phyloP scores from a whole-genome alignment of 176 grass and related monocot genomes.

The Stipa capillata region DNA sequence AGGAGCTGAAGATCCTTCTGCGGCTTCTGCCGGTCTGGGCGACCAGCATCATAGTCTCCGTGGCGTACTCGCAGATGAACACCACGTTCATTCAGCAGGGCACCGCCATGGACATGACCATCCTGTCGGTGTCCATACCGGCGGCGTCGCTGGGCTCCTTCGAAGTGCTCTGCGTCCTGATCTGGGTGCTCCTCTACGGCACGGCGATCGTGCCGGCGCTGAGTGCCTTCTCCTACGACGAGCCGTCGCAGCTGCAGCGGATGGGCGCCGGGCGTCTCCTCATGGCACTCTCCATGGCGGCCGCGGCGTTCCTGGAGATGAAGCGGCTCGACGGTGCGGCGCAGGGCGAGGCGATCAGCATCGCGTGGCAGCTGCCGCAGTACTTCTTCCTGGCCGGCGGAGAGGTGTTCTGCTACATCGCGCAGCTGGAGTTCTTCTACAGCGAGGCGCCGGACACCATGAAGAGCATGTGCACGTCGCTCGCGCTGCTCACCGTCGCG shows the following conservation, averaged over 20 bases:
- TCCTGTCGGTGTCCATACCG: constrained; percentile 39
- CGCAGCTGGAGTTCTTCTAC: constrained; percentile 84
- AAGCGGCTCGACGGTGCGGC: constrained; percentile 26
- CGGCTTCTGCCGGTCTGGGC: constrained; percentile 21
- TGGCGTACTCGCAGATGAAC: constrained; percentile 56
- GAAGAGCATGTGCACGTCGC: constrained; percentile 77
- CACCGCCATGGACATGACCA: constrained; percentile 39
- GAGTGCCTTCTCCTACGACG: neutral
- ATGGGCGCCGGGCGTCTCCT: constrained; percentile 49
- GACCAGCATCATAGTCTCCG: constrained; percentile 45
- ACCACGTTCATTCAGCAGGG: constrained; percentile 80
- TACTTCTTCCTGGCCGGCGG: constrained; percentile 51
- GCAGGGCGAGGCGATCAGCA: constrained; percentile 24
- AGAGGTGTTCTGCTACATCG: constrained; percentile 60
- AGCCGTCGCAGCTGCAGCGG: constrained; percentile 57
- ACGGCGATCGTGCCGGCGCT: constrained; percentile 34
- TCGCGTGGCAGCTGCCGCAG: constrained; percentile 70
- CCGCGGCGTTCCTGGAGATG: constrained; percentile 38
- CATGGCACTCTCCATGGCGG: constrained; percentile 41
- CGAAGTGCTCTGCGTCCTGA: constrained; percentile 45
- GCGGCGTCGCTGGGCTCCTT: constrained; percentile 50
- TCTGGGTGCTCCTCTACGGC: constrained; percentile 50
- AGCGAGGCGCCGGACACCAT: constrained; percentile 67
- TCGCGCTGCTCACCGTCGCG: constrained; percentile 53
- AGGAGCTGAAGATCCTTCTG: constrained; percentile 61